Evolutionary conservation across 306 rosid genomes (phyloP), one percentile per base, ranked within the genome.

Genomic region (Lotus japonicus): DNA sequence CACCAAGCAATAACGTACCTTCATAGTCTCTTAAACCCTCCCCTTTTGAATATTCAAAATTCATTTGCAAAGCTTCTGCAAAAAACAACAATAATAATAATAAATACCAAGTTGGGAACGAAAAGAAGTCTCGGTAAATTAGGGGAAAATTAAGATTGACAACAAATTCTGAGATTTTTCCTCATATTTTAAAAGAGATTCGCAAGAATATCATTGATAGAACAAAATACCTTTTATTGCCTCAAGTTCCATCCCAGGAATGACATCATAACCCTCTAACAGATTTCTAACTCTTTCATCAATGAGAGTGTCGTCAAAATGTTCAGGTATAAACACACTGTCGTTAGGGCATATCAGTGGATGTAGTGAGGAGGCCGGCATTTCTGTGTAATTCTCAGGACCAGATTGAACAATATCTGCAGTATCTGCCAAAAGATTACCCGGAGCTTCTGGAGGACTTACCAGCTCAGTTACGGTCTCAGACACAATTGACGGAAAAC

Each of bases 401-500:
- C 71, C 87, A 63, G 61, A 76, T 42, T 84, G 90, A 73, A 80
- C 67, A 51, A 68, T 23, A 74, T 88, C 95, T 54, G 83, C 84
- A 36, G 77, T 33, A 61, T 95, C 99, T 41, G 72, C 82, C 85
- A 90, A 77, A n/a, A 85, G 55, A 82, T 95, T 95, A 64, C 99
- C 99, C 12, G 99, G 78, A 78, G 99, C 97, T 81, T 95, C 97
- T 12, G 99, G 99, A 58, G 99, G 99, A 68, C 70, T 95, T 79
- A 84, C 99, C 74, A 85, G 75, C 76, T 85, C 92, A 56, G 97
- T 87, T 58, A 95, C 63, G 65, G 84, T 76, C 63, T 95, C 99
- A 0, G 99, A 78, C 41, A 83, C 80, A 68, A 95, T 66, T 64
- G 95, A 82, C 3, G 91, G 86, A 74, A 90, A 88, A 84, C 78